phyloP scores from a whole-genome alignment of 805 yeast genomes.

The Metschnikowia anglica region DNA sequence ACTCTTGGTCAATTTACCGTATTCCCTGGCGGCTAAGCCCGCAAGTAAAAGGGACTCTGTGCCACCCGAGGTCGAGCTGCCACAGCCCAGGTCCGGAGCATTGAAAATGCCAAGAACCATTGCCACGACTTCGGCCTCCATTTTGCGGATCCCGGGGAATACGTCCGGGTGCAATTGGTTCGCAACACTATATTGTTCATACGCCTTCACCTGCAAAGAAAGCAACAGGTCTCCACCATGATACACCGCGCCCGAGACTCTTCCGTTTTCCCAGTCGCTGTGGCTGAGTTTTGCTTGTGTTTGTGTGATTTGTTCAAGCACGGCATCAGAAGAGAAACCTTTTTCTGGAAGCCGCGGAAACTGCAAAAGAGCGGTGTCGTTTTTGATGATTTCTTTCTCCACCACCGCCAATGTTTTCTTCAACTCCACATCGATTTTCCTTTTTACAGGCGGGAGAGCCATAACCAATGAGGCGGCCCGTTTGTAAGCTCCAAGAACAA shows the following conservation, averaged over 20 bases:
- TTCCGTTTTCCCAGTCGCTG: constrained; percentile 80
- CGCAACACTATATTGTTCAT: constrained; percentile 74
- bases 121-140: constrained; percentile 92
- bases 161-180: constrained; percentile 97
- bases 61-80: constrained; percentile 91
- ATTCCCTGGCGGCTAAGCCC: constrained; percentile 83
- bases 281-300: constrained; percentile 52
- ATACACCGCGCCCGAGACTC: constrained; percentile 92
- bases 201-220: constrained; percentile 73
- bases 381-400: constrained; percentile 57
- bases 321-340: constrained; percentile 52
- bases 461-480: constrained; percentile 17
- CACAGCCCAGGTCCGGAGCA: constrained; percentile 63
- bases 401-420: constrained; percentile 44
- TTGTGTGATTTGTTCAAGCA: constrained; percentile 52
- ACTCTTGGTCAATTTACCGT: constrained; percentile 57
- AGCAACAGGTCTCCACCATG: constrained; percentile 88
- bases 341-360: constrained; percentile 53
- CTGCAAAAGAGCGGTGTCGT: constrained; percentile 46
- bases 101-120: constrained; percentile 83
- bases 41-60: constrained; percentile 89
- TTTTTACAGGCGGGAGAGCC: constrained; percentile 52
- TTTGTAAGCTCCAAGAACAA: constrained; percentile 4
- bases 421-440: constrained; percentile 63
- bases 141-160: constrained; percentile 92